Percentiles rank a stretch among this genome's conserved stretches.
Evolutionary conservation across 1,284 basidiomycete genomes (phyloP).

Genomic region (Irpex lacteus): DNA sequence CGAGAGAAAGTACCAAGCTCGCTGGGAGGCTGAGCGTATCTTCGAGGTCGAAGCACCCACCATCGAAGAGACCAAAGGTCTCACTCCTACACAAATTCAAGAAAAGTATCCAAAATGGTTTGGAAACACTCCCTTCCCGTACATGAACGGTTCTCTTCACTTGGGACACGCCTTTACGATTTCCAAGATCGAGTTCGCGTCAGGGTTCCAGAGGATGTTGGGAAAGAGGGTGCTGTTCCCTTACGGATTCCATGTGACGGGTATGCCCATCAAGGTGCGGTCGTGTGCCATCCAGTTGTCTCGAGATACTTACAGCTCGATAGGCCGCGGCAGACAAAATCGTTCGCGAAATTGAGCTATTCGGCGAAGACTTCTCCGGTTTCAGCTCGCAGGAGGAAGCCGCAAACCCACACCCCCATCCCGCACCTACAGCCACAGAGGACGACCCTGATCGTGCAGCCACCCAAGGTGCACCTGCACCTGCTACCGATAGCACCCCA

Average conservation of each 20-base stretch:
- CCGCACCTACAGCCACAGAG: slow-evolving; percentile 10
- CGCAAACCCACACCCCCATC: slow-evolving; percentile 21
- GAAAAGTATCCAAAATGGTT: slow-evolving; percentile 94
- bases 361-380: slow-evolving; percentile 86
- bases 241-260: slow-evolving; percentile 95
- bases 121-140: slow-evolving; percentile 93
- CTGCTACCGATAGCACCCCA: slow-evolving; percentile 23
- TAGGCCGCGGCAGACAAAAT: slow-evolving; percentile 96
- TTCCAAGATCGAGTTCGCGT: slow-evolving; percentile 97
- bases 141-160: slow-evolving; percentile 99
- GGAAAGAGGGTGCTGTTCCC: slow-evolving; percentile 96
- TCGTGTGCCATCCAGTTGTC: neutral
- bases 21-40: slow-evolving; percentile 70
- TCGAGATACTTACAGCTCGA: neutral
- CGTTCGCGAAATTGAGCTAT: slow-evolving; percentile 95
- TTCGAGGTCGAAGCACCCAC: slow-evolving; percentile 88
- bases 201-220: slow-evolving; percentile 94
- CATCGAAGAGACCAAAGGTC: slow-evolving; percentile 58
- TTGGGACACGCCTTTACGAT: slow-evolving; percentile 98
- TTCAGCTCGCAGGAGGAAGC: slow-evolving; percentile 56
- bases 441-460: slow-evolving; percentile 27
- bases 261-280: slow-evolving; percentile 97
- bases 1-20: slow-evolving; percentile 82
- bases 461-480: slow-evolving; percentile 28
- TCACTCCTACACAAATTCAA: slow-evolving; percentile 61